phyloP scores from a whole-genome alignment of 2,329 filamentous ascomycete genomes.

The Thyridium curvatum region DNA sequence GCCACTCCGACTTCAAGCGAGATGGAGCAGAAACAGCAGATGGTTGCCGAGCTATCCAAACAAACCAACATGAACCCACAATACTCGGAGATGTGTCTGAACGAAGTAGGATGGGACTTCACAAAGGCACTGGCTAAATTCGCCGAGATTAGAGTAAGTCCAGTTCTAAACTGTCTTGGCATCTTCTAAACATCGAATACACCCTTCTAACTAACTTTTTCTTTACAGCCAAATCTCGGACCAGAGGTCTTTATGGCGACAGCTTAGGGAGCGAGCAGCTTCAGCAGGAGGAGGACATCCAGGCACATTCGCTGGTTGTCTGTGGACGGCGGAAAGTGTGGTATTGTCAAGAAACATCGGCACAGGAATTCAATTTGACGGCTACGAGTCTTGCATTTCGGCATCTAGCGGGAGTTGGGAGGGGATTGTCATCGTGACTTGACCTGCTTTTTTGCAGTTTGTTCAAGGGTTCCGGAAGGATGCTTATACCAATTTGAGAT shows the following conservation, averaged over 20 bases:
- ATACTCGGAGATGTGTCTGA: conserved; percentile 76
- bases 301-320: too few relatives aligned
- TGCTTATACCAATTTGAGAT: too few relatives aligned
- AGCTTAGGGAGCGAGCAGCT: background rate
- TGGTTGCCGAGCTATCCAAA: conserved; percentile 68
- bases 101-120: conserved; percentile 74
- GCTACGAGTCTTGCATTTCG: too few relatives aligned
- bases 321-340: too few relatives aligned
- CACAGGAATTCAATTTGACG: too few relatives aligned
- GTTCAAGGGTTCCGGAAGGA: too few relatives aligned
- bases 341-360: too few relatives aligned
- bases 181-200: conserved; percentile 9
- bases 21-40: conserved; percentile 53
- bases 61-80: conserved; percentile 74
- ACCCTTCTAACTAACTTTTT: conserved; percentile 4
- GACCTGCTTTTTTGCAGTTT: too few relatives aligned
- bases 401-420: too few relatives aligned
- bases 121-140: conserved; percentile 70
- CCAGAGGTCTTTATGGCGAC: conserved; percentile 5
- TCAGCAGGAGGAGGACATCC: background rate
- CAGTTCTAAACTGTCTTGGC: conserved; percentile 6
- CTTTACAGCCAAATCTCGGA: conserved; percentile 3
- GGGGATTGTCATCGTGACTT: too few relatives aligned
- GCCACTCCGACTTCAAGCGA: conserved; percentile 4
- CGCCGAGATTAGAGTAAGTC: conserved; percentile 65